phyloP scores from a whole-genome alignment of 2,329 filamentous ascomycete species.

The Macrophomina phaseolina region DNA sequence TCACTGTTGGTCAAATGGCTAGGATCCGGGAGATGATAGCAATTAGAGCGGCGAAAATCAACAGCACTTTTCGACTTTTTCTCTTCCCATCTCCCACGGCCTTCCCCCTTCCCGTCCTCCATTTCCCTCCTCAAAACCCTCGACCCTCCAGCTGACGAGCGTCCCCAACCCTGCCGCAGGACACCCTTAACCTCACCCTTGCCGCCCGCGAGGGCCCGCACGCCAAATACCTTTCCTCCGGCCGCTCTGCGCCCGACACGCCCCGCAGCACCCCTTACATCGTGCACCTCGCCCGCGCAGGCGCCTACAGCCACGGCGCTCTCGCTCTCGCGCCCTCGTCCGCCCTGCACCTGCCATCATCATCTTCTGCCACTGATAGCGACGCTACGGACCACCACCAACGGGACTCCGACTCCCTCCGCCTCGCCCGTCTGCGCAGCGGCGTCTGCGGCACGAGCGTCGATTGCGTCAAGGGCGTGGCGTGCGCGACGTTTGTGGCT shows the following conservation, averaged over 20 bases:
- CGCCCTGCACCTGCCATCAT: too few species aligned
- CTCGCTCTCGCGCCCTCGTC: neutral
- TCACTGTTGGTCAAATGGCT: too few species aligned
- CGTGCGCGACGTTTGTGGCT: neutral
- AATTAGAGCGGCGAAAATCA: too few species aligned
- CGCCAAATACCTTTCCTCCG: neutral
- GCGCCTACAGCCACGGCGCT: conserved; percentile 1
- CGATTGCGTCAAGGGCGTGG: neutral
- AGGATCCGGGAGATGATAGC: too few species aligned
- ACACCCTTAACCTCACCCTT: conserved; percentile 8
- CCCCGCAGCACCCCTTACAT: neutral
- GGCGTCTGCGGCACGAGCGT: conserved; percentile 1
- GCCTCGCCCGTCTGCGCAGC: conserved; percentile 3
- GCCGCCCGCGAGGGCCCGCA: conserved; percentile 19
- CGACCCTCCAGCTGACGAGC: too few species aligned
- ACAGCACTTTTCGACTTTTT: too few species aligned
- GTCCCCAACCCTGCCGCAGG: neutral
- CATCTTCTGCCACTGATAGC: neutral
- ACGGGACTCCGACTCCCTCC: neutral
- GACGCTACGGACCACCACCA: neutral
- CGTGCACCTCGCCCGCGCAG: conserved; percentile 16
- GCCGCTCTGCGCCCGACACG: neutral
- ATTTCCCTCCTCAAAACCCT: too few species aligned
- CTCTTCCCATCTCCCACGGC: too few species aligned
- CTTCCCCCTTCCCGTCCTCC: too few species aligned